Percentiles rank a stretch among this genome's conserved stretches.
Evolutionary conservation across 257 asterid species (phyloP).

Genomic region (Salvia rosmarinus): DNA sequence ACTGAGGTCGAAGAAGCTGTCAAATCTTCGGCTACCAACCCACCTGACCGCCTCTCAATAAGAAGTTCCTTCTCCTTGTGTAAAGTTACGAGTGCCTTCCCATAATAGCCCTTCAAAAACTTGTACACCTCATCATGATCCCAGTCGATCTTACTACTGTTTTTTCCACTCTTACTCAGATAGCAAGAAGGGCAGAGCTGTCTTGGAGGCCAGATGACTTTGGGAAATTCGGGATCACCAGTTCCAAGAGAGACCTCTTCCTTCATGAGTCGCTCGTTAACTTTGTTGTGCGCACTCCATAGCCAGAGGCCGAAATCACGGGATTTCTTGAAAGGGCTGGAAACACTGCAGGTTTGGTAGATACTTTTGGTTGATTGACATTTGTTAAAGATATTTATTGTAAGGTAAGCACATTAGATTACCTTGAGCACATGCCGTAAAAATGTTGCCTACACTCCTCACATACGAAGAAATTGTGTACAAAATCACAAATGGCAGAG

Average conservation of each 20-base stretch:
- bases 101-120: slow-evolving; percentile 70
- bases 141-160: slow-evolving; percentile 48
- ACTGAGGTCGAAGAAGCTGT: slow-evolving; percentile 51
- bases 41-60: slow-evolving; percentile 30
- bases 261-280: slow-evolving; percentile 74
- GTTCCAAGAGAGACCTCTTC: slow-evolving; percentile 66
- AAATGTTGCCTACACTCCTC: slow-evolving; percentile 96
- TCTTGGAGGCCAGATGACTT: slow-evolving; percentile 75
- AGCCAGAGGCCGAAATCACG: slow-evolving; percentile 83
- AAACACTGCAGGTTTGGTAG: slow-evolving; percentile 53
- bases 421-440: slow-evolving; percentile 85
- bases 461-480: slow-evolving; percentile 79
- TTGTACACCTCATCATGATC: slow-evolving; percentile 59
- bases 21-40: slow-evolving; percentile 49
- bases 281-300: slow-evolving; percentile 90
- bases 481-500: slow-evolving; percentile 69
- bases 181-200: slow-evolving; percentile 87
- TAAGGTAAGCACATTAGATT: slow-evolving; percentile 29
- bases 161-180: slow-evolving; percentile 33
- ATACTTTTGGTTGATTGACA: slow-evolving; percentile 16
- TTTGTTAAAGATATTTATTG: background rate
- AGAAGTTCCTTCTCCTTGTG: slow-evolving; percentile 62
- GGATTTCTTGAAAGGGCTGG: slow-evolving; percentile 68
- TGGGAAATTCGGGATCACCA: slow-evolving; percentile 82
- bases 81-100: slow-evolving; percentile 51